Conservation (phyloP, 306 rosid species). For the Abrus precatorius region DNA sequence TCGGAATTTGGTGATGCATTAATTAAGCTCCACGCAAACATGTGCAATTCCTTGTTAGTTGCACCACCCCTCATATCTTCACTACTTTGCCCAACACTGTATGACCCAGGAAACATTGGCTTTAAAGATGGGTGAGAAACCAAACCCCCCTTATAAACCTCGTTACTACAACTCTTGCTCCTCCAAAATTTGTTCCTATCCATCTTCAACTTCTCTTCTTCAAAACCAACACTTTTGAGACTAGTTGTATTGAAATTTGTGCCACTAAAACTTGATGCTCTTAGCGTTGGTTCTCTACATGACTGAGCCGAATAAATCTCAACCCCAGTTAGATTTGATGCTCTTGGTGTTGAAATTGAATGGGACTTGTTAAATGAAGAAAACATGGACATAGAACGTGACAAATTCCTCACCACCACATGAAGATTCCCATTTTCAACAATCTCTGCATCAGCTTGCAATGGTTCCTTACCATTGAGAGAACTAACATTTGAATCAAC, state of each 20-base stretch:
- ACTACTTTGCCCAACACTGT: conserved; percentile 43
- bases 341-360: not conserved
- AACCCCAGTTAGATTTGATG: conserved; percentile 58
- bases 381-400: conserved; percentile 40
- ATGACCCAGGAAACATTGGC: conserved; percentile 61
- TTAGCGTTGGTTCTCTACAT: not conserved
- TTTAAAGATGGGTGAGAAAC: conserved; percentile 57
- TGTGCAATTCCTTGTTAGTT: conserved; percentile 61
- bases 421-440: conserved; percentile 78
- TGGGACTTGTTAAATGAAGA: conserved; percentile 67
- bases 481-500: conserved; percentile 76
- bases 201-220: conserved; percentile 57
- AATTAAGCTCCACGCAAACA: conserved; percentile 74
- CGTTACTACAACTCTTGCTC: conserved; percentile 64
- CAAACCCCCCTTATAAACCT: conserved; percentile 49
- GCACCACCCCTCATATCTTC: not conserved
- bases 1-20: conserved; percentile 65
- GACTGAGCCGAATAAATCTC: conserved; percentile 18
- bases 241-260: conserved; percentile 65
- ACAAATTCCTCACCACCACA: conserved; percentile 63
- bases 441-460: conserved; percentile 72
- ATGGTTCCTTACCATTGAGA: conserved; percentile 64
- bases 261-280: conserved; percentile 71
- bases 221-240: conserved; percentile 49
- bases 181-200: conserved; percentile 57